These are phyloP conservation scores for Syzygium syzygioides DNA, from an alignment of 441 rosid species.

Conservation along the genomic window DNA sequence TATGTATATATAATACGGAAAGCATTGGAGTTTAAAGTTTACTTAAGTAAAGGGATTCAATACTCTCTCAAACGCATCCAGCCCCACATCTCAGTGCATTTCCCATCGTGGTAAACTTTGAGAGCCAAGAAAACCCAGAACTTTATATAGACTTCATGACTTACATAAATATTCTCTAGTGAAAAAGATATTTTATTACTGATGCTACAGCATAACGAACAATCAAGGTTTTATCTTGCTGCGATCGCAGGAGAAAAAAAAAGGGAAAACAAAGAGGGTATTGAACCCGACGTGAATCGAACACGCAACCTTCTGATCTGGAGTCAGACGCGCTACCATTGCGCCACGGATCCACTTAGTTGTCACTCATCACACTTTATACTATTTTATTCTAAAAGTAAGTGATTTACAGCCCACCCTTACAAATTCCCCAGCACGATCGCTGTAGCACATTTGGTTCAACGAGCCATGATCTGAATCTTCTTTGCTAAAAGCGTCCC, in stretches of 20 bases:
- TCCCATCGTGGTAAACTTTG: too few species aligned
- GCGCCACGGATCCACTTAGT: background rate
- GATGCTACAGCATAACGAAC: too few species aligned
- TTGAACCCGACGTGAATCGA: conserved; percentile 22
- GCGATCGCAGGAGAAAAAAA: background rate
- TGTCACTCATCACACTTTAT: rapidly evolving
- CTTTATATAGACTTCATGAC: too few species aligned
- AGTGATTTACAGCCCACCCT: rapidly evolving
- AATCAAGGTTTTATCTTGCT: too few species aligned
- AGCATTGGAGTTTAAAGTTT: too few species aligned
- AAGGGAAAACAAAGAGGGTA: background rate
- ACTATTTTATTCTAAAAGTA: rapidly evolving
- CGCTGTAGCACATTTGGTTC: background rate
- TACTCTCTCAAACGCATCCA: too few species aligned
- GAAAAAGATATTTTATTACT: too few species aligned
- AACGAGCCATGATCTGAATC: background rate
- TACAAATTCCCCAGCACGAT: background rate
- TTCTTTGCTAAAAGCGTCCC: background rate
- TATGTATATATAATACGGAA: too few species aligned
- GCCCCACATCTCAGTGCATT: too few species aligned
- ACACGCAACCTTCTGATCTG: conserved; percentile 34
- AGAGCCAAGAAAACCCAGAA: too few species aligned
- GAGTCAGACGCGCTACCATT: conserved; percentile 34
- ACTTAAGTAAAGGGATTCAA: too few species aligned
- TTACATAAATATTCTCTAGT: too few species aligned